Conservation (phyloP, 2,329 filamentous ascomycete species). For the Phoma sp. region DNA sequence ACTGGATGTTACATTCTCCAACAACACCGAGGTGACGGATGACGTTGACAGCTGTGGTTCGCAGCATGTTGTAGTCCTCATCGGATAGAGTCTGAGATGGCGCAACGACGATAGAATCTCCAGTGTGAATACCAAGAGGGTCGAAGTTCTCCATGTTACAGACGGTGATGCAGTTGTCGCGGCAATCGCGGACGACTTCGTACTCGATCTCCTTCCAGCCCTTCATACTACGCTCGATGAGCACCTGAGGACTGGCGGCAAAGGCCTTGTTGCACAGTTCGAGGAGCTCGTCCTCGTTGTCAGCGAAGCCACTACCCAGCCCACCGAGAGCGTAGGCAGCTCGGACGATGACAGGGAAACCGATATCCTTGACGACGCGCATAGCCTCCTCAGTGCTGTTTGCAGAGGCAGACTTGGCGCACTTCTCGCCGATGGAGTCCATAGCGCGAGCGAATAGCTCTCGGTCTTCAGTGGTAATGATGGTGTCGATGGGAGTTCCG, state of each 20-base stretch:
- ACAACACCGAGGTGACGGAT: conserved; percentile 97
- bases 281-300: conserved; percentile 80
- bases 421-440: conserved; percentile 98
- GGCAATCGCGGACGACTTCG: conserved; percentile 92
- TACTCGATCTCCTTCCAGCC: conserved; percentile 99
- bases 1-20: conserved; percentile 99
- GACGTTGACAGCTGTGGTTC: conserved; percentile 95
- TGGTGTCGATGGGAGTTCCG: conserved; percentile 95
- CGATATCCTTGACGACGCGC: conserved; percentile 85
- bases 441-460: conserved; percentile 97
- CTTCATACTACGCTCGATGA: conserved; percentile 99
- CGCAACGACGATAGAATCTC: conserved; percentile 97
- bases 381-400: conserved; percentile 88
- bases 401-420: conserved; percentile 94
- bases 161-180: conserved; percentile 98
- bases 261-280: conserved; percentile 95
- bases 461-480: conserved; percentile 97
- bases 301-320: conserved; percentile 92
- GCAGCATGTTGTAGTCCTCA: conserved; percentile 98
- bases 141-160: conserved; percentile 99
- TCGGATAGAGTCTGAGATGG: conserved; percentile 96
- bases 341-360: conserved; percentile 95
- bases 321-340: conserved; percentile 96
- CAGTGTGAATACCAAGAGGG: conserved; percentile 95
- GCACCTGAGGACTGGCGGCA: conserved; percentile 90